A percentile compares a stretch with the other conserved stretches of the same genome.
Evolutionary conservation across 2,329 filamentous ascomycete species (phyloP).

Genomic region (Lanzia echinophila): DNA sequence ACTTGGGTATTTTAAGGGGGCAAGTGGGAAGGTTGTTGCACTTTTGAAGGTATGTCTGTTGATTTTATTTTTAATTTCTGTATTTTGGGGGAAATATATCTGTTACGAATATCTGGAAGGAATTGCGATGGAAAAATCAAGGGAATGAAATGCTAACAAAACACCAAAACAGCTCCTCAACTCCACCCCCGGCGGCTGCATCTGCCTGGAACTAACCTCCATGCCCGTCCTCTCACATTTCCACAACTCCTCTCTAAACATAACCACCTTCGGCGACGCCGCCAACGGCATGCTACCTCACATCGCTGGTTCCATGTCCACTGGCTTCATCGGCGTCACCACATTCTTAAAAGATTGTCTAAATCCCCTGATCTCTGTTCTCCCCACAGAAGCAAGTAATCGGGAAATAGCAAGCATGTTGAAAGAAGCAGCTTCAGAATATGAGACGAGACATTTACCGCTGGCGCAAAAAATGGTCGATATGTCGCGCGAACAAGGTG

Average conservation of each 20-base stretch:
- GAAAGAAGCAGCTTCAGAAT: constrained; percentile 5
- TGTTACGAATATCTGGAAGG: background rate
- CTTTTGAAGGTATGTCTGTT: constrained; percentile 6
- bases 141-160: background rate
- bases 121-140: no score
- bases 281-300: constrained; percentile 14
- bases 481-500: constrained; percentile 13
- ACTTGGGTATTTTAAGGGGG: constrained; percentile 9
- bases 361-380: constrained; percentile 6
- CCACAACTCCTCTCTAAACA: constrained; percentile 8
- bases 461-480: constrained; percentile 11
- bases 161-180: constrained; percentile 3
- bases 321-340: constrained; percentile 11
- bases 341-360: constrained; percentile 12
- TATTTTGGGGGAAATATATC: no score
- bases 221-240: constrained; percentile 6
- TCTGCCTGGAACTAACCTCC: constrained; percentile 9
- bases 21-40: constrained; percentile 6
- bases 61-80: background rate
- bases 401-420: constrained; percentile 7
- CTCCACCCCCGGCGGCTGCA: constrained; percentile 4
- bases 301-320: constrained; percentile 13
- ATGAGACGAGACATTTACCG: constrained; percentile 10
- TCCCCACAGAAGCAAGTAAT: constrained; percentile 10
- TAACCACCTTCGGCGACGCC: constrained; percentile 13